A percentile compares a stretch with the other conserved stretches of the same genome.
Evolutionary conservation across 1,284 basidiomycete genomes (phyloP).

Genomic region (Cutaneotrichosporon mucoides): DNA sequence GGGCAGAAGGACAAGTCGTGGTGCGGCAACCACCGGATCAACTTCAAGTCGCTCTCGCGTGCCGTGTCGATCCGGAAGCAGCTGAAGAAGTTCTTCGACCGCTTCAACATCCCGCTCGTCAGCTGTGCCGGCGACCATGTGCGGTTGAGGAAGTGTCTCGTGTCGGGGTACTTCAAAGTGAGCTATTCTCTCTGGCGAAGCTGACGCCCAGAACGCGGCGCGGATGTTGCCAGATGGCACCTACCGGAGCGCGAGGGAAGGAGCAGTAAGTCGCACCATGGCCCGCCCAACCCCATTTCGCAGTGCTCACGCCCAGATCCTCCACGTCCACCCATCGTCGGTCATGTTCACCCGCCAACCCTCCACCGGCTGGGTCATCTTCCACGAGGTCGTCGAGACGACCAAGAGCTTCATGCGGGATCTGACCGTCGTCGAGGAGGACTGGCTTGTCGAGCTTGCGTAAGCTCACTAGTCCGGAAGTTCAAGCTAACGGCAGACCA

Average conservation of each 20-base stretch:
- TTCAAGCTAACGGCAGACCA: conserved; percentile 28
- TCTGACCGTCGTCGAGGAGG: conserved; percentile 54
- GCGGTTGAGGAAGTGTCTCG: conserved; percentile 73
- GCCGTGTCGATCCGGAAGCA: conserved; percentile 89
- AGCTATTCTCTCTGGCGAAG: too few relatives aligned
- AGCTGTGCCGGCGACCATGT: conserved; percentile 81
- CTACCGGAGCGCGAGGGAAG: conserved; percentile 75
- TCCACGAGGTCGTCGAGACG: conserved; percentile 92
- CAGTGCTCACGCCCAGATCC: conserved; percentile 53
- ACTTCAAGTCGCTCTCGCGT: conserved; percentile 85
- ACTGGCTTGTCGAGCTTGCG: conserved; percentile 55
- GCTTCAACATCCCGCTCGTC: conserved; percentile 70
- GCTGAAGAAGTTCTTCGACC: conserved; percentile 83
- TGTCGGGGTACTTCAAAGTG: conserved; percentile 80
- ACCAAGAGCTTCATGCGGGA: conserved; percentile 69
- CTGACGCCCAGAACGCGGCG: conserved; percentile 65
- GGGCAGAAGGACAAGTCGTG: conserved; percentile 75
- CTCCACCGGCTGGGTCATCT: conserved; percentile 85
- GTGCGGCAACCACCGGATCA: conserved; percentile 88
- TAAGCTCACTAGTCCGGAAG: conserved; percentile 23
- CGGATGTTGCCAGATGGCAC: conserved; percentile 83
- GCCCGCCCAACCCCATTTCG: neutral
- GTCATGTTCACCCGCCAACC: conserved; percentile 91
- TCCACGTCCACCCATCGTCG: conserved; percentile 89
- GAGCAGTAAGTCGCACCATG: conserved; percentile 59